A percentile compares a stretch with the other conserved stretches of the same genome.
Conservation (phyloP, 257 asterid genomes). For the Anisodus acutangulus region DNA sequence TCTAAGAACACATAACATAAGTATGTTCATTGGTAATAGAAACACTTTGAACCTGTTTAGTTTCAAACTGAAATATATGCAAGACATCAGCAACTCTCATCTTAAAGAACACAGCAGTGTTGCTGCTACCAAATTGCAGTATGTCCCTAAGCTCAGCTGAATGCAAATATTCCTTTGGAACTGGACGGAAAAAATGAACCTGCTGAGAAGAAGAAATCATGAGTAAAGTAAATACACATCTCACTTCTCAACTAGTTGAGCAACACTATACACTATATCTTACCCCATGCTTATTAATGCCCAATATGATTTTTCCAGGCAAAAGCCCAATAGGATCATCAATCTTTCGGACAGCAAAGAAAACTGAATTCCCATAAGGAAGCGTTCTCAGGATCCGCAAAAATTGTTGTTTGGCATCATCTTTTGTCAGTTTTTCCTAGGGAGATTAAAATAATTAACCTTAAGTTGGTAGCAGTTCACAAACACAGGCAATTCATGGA, state of each 20-base stretch:
- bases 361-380: constrained; percentile 97
- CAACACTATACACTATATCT: constrained; percentile 32
- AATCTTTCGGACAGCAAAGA: constrained; percentile 95
- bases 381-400: constrained; percentile 88
- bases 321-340: constrained; percentile 98
- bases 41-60: constrained; percentile 72
- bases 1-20: background rate
- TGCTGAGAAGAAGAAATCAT: constrained; percentile 39
- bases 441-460: constrained; percentile 30
- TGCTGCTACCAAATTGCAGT: constrained; percentile 99
- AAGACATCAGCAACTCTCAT: constrained; percentile 99
- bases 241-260: constrained; percentile 8
- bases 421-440: constrained; percentile 90
- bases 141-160: constrained; percentile 98
- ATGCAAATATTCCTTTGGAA: constrained; percentile 95
- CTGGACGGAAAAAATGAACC: constrained; percentile 99
- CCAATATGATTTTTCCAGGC: constrained; percentile 89
- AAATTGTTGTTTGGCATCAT: constrained; percentile 96
- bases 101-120: constrained; percentile 96
- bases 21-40: constrained; percentile 26
- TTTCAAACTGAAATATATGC: constrained; percentile 96
- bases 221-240: background rate
- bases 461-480: background rate
- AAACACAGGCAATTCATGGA: background rate
- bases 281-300: constrained; percentile 99